A percentile compares a stretch with the other conserved stretches of the same genome.
Conservation (phyloP, 306 rosid species). For the Sphenostylis stenocarpa region DNA sequence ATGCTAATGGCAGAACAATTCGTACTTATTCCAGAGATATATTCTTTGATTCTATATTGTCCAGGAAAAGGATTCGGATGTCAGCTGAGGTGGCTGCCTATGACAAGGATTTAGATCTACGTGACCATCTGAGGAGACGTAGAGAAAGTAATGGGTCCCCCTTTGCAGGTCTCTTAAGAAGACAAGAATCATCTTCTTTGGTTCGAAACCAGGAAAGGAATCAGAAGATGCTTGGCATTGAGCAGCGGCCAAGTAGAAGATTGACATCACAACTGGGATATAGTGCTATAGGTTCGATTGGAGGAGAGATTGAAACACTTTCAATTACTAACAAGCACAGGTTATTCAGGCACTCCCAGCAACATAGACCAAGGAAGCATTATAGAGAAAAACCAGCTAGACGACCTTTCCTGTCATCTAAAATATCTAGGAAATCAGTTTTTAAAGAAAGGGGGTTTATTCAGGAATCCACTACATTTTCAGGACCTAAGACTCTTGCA, state of each 20-base stretch:
- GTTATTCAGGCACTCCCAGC: constrained; percentile 47
- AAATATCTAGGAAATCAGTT: constrained; percentile 45
- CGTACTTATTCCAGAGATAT: constrained; percentile 43
- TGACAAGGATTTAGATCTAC: constrained; percentile 54
- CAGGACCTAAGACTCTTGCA: constrained; percentile 74
- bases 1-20: constrained; percentile 36
- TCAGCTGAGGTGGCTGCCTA: constrained; percentile 43
- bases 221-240: constrained; percentile 33
- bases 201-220: constrained; percentile 37
- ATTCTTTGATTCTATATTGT: constrained; percentile 48
- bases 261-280: constrained; percentile 51
- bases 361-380: constrained; percentile 45
- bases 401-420: constrained; percentile 38
- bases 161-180: constrained; percentile 44
- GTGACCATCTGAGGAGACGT: constrained; percentile 66
- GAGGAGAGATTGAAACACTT: constrained; percentile 38
- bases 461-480: constrained; percentile 42
- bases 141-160: constrained; percentile 40
- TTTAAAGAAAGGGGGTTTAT: constrained; percentile 37
- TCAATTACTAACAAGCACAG: constrained; percentile 37
- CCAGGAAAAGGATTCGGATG: constrained; percentile 52
- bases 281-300: constrained; percentile 33
- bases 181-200: constrained; percentile 43
- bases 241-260: constrained; percentile 43
- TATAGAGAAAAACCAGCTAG: constrained; percentile 40